Percentiles rank a stretch among this genome's conserved stretches.
Conservation (phyloP, 2,329 filamentous ascomycete genomes). For the Talaromyces sp. region DNA sequence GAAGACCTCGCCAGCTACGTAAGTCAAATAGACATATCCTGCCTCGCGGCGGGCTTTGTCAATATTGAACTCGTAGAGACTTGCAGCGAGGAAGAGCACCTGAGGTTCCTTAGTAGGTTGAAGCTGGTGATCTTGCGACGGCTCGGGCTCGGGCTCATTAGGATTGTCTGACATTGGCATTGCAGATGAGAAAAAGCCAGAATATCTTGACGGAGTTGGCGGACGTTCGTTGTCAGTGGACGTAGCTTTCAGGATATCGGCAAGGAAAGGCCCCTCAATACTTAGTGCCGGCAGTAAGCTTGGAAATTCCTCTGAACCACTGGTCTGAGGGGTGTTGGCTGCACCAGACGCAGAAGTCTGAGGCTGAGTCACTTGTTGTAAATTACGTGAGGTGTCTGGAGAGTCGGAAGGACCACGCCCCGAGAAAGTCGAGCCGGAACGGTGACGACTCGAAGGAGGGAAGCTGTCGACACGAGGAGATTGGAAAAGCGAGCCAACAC, state of each 20-base stretch:
- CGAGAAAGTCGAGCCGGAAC: constrained; percentile 60
- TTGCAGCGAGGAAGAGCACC: constrained; percentile 87
- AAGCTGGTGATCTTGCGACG: constrained; percentile 34
- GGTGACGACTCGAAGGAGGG: constrained; percentile 46
- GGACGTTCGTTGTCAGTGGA: constrained; percentile 30
- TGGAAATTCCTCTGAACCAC: constrained; percentile 35
- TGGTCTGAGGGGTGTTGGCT: constrained; percentile 6
- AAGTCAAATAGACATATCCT: constrained; percentile 93
- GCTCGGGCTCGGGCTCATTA: constrained; percentile 42
- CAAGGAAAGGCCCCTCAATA: constrained; percentile 49
- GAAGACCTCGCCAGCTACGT: constrained; percentile 92
- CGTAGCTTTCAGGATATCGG: constrained; percentile 41
- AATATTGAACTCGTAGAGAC: constrained; percentile 96
- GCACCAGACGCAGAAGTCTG: constrained; percentile 7
- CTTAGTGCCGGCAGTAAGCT: constrained; percentile 48
- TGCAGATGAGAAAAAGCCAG: constrained; percentile 82
- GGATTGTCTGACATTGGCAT: constrained; percentile 75
- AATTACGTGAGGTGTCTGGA: constrained; percentile 55
- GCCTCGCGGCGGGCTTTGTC: constrained; percentile 88
- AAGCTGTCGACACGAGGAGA: constrained; percentile 54
- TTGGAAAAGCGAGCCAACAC: constrained; percentile 66
- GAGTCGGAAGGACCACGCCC: constrained; percentile 55
- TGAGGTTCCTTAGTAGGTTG: constrained; percentile 51
- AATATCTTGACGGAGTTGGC: constrained; percentile 58
- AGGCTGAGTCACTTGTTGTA: constrained; percentile 50